phyloP scores from a whole-genome alignment of 768 basidiomycete species.

The Pisolithus microcarpus region DNA sequence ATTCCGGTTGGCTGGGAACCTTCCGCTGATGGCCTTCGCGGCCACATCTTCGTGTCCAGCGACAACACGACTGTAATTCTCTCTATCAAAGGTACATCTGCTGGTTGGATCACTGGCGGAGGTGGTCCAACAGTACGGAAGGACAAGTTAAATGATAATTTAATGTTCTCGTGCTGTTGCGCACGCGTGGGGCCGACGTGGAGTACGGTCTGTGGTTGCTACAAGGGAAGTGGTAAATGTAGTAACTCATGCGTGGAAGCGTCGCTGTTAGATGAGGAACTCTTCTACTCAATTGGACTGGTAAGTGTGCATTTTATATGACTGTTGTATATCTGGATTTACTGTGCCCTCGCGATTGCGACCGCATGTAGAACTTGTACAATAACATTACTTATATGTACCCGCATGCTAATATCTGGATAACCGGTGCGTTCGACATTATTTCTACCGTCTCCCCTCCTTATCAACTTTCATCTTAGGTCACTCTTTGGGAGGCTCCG shows the following conservation, averaged over 20 bases:
- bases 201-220: slow-evolving; percentile 89
- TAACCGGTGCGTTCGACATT: slow-evolving; percentile 46
- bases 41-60: slow-evolving; percentile 80
- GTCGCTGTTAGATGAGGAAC: slow-evolving; percentile 68
- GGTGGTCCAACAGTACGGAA: slow-evolving; percentile 80
- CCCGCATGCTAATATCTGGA: slow-evolving; percentile 84
- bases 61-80: slow-evolving; percentile 85
- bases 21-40: slow-evolving; percentile 83
- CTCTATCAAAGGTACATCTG: slow-evolving; percentile 89
- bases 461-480: slow-evolving; percentile 18
- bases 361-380: slow-evolving; percentile 65
- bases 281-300: slow-evolving; percentile 83
- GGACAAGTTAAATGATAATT: slow-evolving; percentile 92
- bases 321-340: not conserved
- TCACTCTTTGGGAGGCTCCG: slow-evolving; percentile 80
- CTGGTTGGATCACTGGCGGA: slow-evolving; percentile 55
- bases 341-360: too few species aligned
- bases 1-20: slow-evolving; percentile 87
- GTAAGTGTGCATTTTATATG: slow-evolving; percentile 39
- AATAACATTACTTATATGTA: slow-evolving; percentile 90
- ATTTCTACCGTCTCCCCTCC: not conserved
- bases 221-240: slow-evolving; percentile 67
- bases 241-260: slow-evolving; percentile 74
- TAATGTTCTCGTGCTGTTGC: slow-evolving; percentile 96
- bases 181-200: slow-evolving; percentile 92